Percentiles rank a stretch among this genome's conserved stretches.
phyloP scores from a whole-genome alignment of 1,284 basidiomycete genomes.

The Apiotrichum sp. region DNA sequence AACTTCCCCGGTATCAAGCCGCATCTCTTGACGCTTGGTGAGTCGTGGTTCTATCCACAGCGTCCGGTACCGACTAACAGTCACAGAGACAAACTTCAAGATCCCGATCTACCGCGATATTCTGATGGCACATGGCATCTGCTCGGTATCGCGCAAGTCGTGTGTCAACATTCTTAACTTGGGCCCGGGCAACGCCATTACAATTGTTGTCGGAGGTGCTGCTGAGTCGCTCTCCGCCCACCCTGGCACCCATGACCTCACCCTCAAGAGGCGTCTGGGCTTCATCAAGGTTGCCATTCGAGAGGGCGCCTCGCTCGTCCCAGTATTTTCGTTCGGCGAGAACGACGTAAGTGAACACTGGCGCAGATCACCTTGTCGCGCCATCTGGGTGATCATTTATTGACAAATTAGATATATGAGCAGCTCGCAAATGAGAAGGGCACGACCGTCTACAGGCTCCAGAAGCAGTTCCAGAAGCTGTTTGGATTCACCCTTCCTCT shows the following conservation, averaged over 20 bases:
- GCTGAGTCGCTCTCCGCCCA: slow-evolving; percentile 87
- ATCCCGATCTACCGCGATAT: slow-evolving; percentile 92
- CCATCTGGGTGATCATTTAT: background rate
- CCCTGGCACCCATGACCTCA: slow-evolving; percentile 86
- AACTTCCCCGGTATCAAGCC: slow-evolving; percentile 87
- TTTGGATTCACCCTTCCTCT: slow-evolving; percentile 97
- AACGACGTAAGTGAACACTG: slow-evolving; percentile 67
- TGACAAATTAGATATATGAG: slow-evolving; percentile 67
- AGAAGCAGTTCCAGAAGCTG: slow-evolving; percentile 80
- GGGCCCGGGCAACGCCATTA: slow-evolving; percentile 67
- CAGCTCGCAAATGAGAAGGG: slow-evolving; percentile 90
- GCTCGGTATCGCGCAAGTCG: slow-evolving; percentile 81
- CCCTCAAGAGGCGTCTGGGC: slow-evolving; percentile 72
- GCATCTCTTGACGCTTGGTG: slow-evolving; percentile 78
- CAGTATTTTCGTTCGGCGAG: slow-evolving; percentile 95
- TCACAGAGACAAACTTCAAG: slow-evolving; percentile 67
- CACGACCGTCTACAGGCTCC: slow-evolving; percentile 76
- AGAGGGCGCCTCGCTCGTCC: slow-evolving; percentile 87
- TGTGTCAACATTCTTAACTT: slow-evolving; percentile 80
- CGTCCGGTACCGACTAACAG: background rate
- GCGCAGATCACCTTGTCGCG: background rate
- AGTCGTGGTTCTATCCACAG: slow-evolving; percentile 1
- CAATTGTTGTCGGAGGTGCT: slow-evolving; percentile 95
- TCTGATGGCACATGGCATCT: slow-evolving; percentile 75
- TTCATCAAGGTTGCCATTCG: slow-evolving; percentile 97